phyloP scores from a whole-genome alignment of 2,329 filamentous ascomycete genomes.

The Colletotrichum graminicola region DNA sequence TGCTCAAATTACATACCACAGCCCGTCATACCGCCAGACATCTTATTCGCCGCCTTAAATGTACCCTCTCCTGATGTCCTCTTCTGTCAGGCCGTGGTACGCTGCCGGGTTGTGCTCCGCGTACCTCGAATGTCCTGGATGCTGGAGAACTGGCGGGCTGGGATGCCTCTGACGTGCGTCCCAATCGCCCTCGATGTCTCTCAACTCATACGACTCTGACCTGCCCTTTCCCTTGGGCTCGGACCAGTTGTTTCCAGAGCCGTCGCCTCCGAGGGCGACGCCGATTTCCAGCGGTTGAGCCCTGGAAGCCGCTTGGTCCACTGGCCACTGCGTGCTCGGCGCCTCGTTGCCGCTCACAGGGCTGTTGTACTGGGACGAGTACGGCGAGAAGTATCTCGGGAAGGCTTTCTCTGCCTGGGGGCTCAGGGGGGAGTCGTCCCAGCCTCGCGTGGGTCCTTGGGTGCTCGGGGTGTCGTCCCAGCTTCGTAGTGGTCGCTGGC shows the following conservation, averaged over 20 bases:
- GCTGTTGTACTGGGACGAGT: conserved; percentile 65
- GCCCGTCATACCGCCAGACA: background rate
- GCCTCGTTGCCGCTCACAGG: conserved; percentile 62
- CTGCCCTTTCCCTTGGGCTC: conserved; percentile 58
- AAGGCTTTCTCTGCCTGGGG: conserved; percentile 55
- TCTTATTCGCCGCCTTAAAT: background rate
- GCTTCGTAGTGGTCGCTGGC: conserved; percentile 52
- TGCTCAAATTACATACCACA: background rate
- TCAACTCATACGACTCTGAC: conserved; percentile 62
- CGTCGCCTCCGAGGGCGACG: conserved; percentile 57
- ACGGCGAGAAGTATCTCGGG: conserved; percentile 69
- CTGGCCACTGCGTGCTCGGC: conserved; percentile 54
- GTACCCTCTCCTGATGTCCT: conserved; percentile 34
- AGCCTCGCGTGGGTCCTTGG: conserved; percentile 64
- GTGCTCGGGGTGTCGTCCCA: conserved; percentile 70
- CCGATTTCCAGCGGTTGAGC: conserved; percentile 53
- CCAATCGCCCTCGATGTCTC: conserved; percentile 56
- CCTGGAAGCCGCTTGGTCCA: conserved; percentile 33
- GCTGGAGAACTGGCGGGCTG: conserved; percentile 58
- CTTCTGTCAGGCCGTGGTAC: conserved; percentile 43
- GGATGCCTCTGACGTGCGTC: conserved; percentile 44
- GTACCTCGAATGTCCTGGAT: conserved; percentile 56
- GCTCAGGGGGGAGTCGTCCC: conserved; percentile 64
- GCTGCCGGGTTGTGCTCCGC: conserved; percentile 43
- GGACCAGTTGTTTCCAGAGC: conserved; percentile 48